Evolutionary conservation across 1,284 basidiomycete genomes (phyloP).

Genomic region (Mrakiaceae sp.): DNA sequence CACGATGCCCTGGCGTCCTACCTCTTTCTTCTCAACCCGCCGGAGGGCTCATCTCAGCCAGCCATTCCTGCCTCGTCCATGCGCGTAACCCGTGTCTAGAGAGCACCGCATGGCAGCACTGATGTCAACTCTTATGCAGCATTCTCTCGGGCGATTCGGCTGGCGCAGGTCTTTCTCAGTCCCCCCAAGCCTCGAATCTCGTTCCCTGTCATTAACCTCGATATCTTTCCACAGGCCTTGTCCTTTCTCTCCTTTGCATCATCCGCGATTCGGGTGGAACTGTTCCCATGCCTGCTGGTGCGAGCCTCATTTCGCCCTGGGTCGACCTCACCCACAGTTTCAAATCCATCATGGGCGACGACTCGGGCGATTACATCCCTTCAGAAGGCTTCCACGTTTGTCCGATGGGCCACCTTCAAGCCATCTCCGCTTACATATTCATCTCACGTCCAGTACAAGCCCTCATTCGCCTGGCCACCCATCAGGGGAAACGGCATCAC

Average conservation of each 20-base stretch:
- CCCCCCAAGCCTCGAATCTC: constrained; percentile 58
- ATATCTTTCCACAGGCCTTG: constrained; percentile 49
- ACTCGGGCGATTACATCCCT: constrained; percentile 28
- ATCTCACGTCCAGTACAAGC: constrained; percentile 23
- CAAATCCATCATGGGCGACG: constrained; percentile 51
- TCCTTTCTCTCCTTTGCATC: constrained; percentile 70
- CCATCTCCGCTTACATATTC: too few species aligned
- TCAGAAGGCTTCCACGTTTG: constrained; percentile 28
- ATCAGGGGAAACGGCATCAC: constrained; percentile 28
- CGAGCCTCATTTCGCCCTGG: constrained; percentile 76
- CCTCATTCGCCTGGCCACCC: constrained; percentile 34
- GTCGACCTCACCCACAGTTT: constrained; percentile 90
- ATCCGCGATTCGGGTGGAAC: constrained; percentile 60
- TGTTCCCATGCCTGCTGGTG: constrained; percentile 76
- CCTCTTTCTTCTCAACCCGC: constrained; percentile 61
- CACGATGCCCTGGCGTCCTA: constrained; percentile 37
- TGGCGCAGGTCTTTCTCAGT: constrained; percentile 44
- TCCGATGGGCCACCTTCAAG: too few species aligned
- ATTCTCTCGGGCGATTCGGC: constrained; percentile 85
- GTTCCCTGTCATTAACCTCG: constrained; percentile 75
- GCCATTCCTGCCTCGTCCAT: constrained; percentile 71
- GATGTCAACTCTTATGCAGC: background rate
- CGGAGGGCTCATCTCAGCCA: constrained; percentile 53
- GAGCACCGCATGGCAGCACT: background rate
- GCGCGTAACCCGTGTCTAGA: background rate